phyloP scores from a whole-genome alignment of 2,329 filamentous ascomycete genomes.

The Anthostomella pinea region DNA sequence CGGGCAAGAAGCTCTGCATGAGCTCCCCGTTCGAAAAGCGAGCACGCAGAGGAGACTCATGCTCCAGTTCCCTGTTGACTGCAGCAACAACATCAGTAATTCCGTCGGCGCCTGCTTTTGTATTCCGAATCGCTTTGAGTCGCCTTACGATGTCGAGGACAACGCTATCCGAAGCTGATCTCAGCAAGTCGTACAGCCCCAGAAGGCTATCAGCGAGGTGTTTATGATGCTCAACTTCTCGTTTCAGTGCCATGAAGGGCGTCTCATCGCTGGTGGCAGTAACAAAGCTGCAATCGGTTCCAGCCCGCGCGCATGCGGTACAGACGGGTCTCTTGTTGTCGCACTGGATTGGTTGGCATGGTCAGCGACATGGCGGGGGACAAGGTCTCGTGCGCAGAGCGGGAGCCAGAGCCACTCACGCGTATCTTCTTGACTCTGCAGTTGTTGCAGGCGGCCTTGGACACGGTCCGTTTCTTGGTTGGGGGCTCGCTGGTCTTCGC shows the following conservation, averaged over 20 bases:
- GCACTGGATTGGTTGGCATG: conserved; percentile 11
- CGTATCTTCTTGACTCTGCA: conserved; percentile 19
- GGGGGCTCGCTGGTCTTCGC: conserved; percentile 13
- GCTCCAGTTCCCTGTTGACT: conserved; percentile 16
- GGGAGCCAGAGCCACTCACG: conserved; percentile 7
- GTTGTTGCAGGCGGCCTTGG: conserved; percentile 21
- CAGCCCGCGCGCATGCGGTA: conserved; percentile 13
- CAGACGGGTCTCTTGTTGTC: conserved; percentile 19
- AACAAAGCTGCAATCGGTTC: conserved; percentile 17
- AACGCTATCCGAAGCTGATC: conserved; percentile 15
- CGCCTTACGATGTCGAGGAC: conserved; percentile 19
- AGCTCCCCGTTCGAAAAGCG: conserved; percentile 18
- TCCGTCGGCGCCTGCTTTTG: conserved; percentile 9
- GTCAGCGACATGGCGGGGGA: conserved; percentile 1
- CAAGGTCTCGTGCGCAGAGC: too few species aligned
- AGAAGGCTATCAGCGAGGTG: conserved; percentile 15
- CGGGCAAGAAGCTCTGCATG: conserved; percentile 16
- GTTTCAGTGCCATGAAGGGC: conserved; percentile 20
- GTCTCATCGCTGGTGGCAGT: conserved; percentile 21
- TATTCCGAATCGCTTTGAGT: conserved; percentile 13
- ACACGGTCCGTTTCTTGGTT: conserved; percentile 20
- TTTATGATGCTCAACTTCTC: conserved; percentile 19
- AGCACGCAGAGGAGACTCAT: conserved; percentile 11
- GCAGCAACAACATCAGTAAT: conserved; percentile 13
- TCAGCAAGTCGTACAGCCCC: conserved; percentile 16